phyloP scores from a whole-genome alignment of 306 rosid genomes.

The Ormosia semicastrata region DNA sequence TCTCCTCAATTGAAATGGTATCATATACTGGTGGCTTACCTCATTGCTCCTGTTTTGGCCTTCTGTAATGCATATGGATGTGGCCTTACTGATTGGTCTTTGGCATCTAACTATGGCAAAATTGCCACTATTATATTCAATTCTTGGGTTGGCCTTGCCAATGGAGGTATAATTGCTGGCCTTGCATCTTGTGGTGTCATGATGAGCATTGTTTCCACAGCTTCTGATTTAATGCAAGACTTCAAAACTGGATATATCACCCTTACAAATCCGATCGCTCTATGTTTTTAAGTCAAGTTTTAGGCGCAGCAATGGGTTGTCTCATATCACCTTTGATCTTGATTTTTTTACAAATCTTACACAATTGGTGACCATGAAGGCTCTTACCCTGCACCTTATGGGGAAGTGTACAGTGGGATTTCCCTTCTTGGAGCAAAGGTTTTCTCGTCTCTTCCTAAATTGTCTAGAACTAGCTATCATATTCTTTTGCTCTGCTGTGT shows the following conservation, averaged over 20 bases:
- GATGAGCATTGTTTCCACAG: constrained; percentile 84
- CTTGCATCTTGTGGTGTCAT: constrained; percentile 79
- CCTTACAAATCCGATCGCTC: constrained; percentile 62
- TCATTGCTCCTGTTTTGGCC: constrained; percentile 62
- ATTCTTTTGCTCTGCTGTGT: constrained; percentile 35
- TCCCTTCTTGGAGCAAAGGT: constrained; percentile 78
- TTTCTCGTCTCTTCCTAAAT: constrained; percentile 60
- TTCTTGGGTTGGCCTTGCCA: constrained; percentile 57
- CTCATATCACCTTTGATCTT: constrained; percentile 50
- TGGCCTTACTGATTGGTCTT: constrained; percentile 84
- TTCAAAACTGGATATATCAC: constrained; percentile 79
- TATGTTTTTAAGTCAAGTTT: constrained; percentile 70
- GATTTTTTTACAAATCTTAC: constrained; percentile 71
- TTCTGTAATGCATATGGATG: constrained; percentile 78
- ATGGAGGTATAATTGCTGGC: constrained; percentile 74
- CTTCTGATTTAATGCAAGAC: constrained; percentile 81
- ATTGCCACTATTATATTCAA: constrained; percentile 66
- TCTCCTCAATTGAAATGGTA: constrained; percentile 67
- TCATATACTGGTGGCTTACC: constrained; percentile 54
- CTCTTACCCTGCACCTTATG: constrained; percentile 73
- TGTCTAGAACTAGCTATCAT: constrained; percentile 48
- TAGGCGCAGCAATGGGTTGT: constrained; percentile 66
- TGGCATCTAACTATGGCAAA: constrained; percentile 79
- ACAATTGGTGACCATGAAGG: constrained; percentile 56
- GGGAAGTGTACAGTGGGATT: constrained; percentile 58